Base-by-base conservation (phyloP, 2,329 filamentous ascomycete species). In the Botrytis byssoidea region DNA sequence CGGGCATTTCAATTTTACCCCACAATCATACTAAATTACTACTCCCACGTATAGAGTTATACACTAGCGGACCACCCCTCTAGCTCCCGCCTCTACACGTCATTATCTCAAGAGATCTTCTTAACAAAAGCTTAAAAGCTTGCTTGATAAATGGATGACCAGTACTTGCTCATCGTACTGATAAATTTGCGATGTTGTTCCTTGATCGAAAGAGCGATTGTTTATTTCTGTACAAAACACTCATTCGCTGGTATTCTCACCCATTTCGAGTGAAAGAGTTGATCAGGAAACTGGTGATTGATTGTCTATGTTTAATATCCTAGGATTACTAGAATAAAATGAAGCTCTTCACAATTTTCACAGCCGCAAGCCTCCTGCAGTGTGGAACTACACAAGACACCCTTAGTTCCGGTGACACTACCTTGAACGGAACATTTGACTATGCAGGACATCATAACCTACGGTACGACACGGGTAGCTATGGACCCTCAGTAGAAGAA, bases 401-500 rank as follows among this genome's bases (percentile, higher is more conserved):
- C 18, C 70, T 74, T n/a, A 74, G 48, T 44, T 57, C 60, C 57
- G 18, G 35, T 29, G 71, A 70, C 42, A 61, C 75, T 25, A 70
- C n/a, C 40, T 9, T 73, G 7, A 75, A 74, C 57, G 66, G 72
- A 20, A 77, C 74, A 5, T 74, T 75, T 44, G 48, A 57, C 14
- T 73, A 73, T 29, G 57, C 57, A 12, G 74, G 75, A 9, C 37
- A 74, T 35, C 70, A 66, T n/a, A 75, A 72, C 57, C 78, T 86
- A 1, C 81, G 84, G 48, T 80, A 83, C 10, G 84, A 86, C 75
- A 84, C 83, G 71, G n/a, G 51, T 57, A 57, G n/a, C n/a, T 57
- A 29, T 57, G 51, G 51, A 4, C 85, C 85, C 1, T 75, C 80
- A 2, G 78, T 87, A 5, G 85, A 87, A 75, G 85, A 86, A 75